Base-by-base conservation (phyloP, 768 basidiomycete species). In the Mrakia frigida region DNA sequence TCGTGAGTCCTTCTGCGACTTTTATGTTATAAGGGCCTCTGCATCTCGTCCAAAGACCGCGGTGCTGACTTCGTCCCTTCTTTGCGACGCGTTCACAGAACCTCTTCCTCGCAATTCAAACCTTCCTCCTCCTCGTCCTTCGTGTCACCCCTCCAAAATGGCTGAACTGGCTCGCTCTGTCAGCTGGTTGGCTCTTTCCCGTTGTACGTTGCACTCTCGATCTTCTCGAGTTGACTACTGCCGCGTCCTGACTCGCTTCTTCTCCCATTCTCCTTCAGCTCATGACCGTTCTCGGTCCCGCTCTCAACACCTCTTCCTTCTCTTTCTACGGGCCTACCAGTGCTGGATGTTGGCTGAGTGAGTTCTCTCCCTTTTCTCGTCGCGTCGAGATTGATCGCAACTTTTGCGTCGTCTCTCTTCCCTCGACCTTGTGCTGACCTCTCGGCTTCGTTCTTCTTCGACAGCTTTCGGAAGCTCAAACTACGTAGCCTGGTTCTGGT, bases 41-140 rank as follows among this genome's bases (percentile, higher is more conserved):
- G 31, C 23, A 61, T 61, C 60, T 25, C 33, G n/a, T 18, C 9
- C 5, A 13, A 11, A n/a, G n/a, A n/a, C n/a, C n/a, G 63, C 13
- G 4, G 16, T 16, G 18, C 37, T 37, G 60, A 61, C 4, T 9
- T 61, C 33, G 37, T 35, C 7, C 13, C 37, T 1, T 18, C 18
- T 25, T n/a, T 23, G n/a, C 39, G 25, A 56, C 56, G 56, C 56
- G 35, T 35, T 35, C 37, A 41, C 35, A 39, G 35, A 68, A 68
- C 39, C 65, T 41, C 39, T 41, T 68, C 23, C 37, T 68, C 37
- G 65, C 37, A 6, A 39, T 68, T 25, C 35, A 68, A 39, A 68
- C 65, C 35, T 68, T 68, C 37, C 65, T 68, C 21, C 37, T 68
- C 21, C 65, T 68, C 65, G 65, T 68, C 23, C 6, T 68, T n/a